Evolutionary conservation across 768 basidiomycete species (phyloP), one percentile per base, ranked within the genome.

Genomic region (Suillus ampliporus): DNA sequence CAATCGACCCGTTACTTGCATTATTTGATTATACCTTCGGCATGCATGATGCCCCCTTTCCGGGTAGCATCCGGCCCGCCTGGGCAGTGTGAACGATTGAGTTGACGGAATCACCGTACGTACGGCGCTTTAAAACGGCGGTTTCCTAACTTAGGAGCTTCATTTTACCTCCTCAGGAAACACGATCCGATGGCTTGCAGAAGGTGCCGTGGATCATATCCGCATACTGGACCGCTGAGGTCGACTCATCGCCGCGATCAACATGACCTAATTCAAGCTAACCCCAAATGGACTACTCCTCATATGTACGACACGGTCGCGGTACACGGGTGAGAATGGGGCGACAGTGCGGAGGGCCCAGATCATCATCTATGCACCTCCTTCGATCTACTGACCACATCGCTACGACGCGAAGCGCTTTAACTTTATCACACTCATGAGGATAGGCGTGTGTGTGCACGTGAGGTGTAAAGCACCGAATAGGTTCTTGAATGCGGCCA

Each of bases 401-500:
- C 38, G 54, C 7, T 56, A 40, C 54, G 38, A 19, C 54, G 38
- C 54, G 23, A 28, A 23, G 54, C 54, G 54, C 54, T 40, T 56
- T 56, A 40, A 41, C 54, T 56, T 56, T 56, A 56, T 56, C 54
- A 56, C 53, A 13, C 38, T 23, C 40, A 19, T 23, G 54, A 26
- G 54, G 38, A 21, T 23, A 10, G 23, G 37, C 23, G 38, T 56
- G 38, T 19, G 13, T 28, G 21, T 14, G 17, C 38, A 56, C 38
- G 26, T 56, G 54, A 40, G 38, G 23, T 31, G 3, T 10, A 28
- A 13, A 37, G 21, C 35, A 10, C 54, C 8, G 43, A 41, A 43
- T 17, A 40, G 15, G 35, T 19, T n/a, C 17, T 35, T 58, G 41
- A 38, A 54, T 9, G 53, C 66, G 58, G 69, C 59, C 60, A 68